Evolutionary conservation across 768 basidiomycete genomes (phyloP).

Genomic region (Postia placenta): DNA sequence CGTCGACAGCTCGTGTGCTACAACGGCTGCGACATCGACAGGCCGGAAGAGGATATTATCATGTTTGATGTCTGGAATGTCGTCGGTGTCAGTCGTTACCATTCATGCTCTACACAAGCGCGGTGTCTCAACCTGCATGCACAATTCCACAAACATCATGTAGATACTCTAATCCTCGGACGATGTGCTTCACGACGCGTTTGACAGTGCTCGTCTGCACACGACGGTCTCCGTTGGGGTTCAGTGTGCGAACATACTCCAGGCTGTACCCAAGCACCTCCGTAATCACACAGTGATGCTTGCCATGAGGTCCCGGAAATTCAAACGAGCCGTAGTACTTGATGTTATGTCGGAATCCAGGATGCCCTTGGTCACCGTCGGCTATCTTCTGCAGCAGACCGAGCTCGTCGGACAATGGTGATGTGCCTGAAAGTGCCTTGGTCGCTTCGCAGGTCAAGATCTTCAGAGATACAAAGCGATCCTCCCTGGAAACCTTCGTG

Average conservation of each 20-base stretch:
- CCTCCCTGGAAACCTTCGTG: too few relatives aligned
- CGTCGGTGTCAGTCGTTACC: too few relatives aligned
- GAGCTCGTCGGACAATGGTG: too few relatives aligned
- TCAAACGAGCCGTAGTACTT: not conserved
- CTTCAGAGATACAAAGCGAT: too few relatives aligned
- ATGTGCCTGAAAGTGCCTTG: too few relatives aligned
- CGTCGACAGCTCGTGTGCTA: not conserved
- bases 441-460: too few relatives aligned
- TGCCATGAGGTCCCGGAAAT: not conserved
- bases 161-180: not conserved
- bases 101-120: too few relatives aligned
- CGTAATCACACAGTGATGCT: conserved; percentile 1
- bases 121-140: too few relatives aligned
- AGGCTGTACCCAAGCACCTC: conserved; percentile 2
- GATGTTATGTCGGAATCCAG: not conserved
- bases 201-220: conserved; percentile 3
- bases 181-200: not conserved
- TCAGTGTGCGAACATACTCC: conserved; percentile 1
- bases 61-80: too few relatives aligned
- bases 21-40: too few relatives aligned
- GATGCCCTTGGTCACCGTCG: not conserved
- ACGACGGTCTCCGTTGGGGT: not conserved
- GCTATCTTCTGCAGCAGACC: conserved; percentile 4
- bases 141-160: conserved; percentile 3
- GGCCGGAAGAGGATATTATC: too few relatives aligned